A percentile compares a stretch with the other conserved stretches of the same genome.
Conservation (phyloP, 371 early-diverging fungal genomes). For the Mucor saturninus region DNA sequence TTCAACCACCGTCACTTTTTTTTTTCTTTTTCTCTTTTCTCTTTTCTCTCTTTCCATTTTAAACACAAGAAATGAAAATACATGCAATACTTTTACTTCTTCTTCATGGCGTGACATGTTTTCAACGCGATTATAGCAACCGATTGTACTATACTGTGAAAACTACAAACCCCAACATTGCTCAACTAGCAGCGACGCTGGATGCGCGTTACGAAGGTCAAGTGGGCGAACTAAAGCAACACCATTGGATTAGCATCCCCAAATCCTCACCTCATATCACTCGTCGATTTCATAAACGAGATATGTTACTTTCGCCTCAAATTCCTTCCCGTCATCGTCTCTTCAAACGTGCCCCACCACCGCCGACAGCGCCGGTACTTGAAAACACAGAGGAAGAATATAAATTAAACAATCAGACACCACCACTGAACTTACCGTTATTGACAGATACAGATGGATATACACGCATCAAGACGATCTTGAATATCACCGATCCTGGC, state of each 20-base stretch:
- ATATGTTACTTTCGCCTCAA: constrained; percentile 20
- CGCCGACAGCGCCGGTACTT: constrained; percentile 8
- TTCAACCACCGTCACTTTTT: too few relatives aligned
- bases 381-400: constrained; percentile 29
- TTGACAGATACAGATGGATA: constrained; percentile 13
- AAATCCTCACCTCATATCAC: background rate
- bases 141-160: constrained; percentile 58
- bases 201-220: constrained; percentile 62
- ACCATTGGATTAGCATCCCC: constrained; percentile 65
- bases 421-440: constrained; percentile 7
- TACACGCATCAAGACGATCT: constrained; percentile 26
- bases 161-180: constrained; percentile 36
- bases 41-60: too few relatives aligned
- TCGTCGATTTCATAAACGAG: background rate
- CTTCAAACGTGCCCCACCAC: constrained; percentile 36
- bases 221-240: constrained; percentile 68
- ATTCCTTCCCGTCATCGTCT: constrained; percentile 33
- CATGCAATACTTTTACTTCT: too few relatives aligned
- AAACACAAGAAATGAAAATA: too few relatives aligned
- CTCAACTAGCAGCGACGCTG: constrained; percentile 40
- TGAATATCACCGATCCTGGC: constrained; percentile 76
- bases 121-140: constrained; percentile 31
- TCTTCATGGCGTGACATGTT: too few relatives aligned
- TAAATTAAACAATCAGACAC: constrained; percentile 8
- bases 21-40: too few relatives aligned